Percentiles rank a stretch among this genome's conserved stretches.
Evolutionary conservation across 805 yeast genomes (phyloP).

Genomic region (Candida manassasensis): DNA sequence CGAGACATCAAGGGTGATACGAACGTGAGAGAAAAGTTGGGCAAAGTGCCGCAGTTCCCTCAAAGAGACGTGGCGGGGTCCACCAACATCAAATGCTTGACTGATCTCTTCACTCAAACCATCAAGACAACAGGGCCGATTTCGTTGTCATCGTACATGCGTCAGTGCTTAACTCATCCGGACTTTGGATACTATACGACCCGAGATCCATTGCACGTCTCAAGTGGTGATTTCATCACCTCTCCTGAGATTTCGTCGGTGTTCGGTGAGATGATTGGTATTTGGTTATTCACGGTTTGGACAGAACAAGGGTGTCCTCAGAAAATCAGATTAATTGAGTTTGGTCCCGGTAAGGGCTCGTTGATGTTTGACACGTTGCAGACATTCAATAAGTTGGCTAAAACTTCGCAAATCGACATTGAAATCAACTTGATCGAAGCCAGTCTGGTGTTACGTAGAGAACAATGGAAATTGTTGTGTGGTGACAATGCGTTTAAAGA

Average conservation of each 20-base stretch:
- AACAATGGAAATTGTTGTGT: constrained; percentile 52
- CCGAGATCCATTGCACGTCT: constrained; percentile 61
- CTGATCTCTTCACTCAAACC: constrained; percentile 41
- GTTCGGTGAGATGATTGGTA: constrained; percentile 80
- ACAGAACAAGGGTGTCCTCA: constrained; percentile 48
- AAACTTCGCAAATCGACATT: constrained; percentile 21
- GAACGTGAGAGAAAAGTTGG: constrained; percentile 32
- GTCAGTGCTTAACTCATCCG: constrained; percentile 78
- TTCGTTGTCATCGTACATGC: constrained; percentile 68
- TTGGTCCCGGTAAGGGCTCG: constrained; percentile 86
- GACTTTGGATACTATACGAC: constrained; percentile 75
- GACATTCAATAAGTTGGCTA: constrained; percentile 40
- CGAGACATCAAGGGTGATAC: constrained; percentile 33
- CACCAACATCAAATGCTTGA: constrained; percentile 19
- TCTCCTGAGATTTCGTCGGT: constrained; percentile 85
- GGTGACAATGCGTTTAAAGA: constrained; percentile 14
- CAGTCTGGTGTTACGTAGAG: constrained; percentile 54
- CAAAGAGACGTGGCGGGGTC: constrained; percentile 7
- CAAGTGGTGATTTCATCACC: constrained; percentile 71
- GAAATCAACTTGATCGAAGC: constrained; percentile 65
- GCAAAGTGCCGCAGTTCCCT: constrained; percentile 35
- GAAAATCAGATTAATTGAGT: constrained; percentile 57
- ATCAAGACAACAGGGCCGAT: constrained; percentile 74
- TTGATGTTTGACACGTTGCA: constrained; percentile 61
- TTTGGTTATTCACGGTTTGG: constrained; percentile 65